These are phyloP conservation scores for Cryphonectria nitschkei DNA, from an alignment of 2,329 filamentous ascomycete species.

Conservation along the genomic window DNA sequence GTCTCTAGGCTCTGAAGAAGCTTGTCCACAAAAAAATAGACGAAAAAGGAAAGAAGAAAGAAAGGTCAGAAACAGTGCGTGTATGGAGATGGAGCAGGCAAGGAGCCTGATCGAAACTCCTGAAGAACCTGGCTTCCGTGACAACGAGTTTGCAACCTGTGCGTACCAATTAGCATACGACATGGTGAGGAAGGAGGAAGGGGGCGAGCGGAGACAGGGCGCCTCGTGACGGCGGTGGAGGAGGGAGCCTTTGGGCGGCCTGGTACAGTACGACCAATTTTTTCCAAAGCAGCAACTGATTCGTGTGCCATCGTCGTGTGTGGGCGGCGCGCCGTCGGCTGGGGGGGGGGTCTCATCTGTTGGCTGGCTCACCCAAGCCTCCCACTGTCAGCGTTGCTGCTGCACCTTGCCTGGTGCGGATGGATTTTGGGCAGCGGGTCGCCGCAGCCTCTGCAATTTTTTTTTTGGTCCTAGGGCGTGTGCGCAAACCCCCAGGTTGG, in stretches of 20 bases:
- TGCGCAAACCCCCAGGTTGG: slow-evolving; percentile 2
- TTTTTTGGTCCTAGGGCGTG: neutral
- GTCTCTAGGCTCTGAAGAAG: neutral
- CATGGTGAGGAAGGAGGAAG: neutral
- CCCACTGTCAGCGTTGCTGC: neutral
- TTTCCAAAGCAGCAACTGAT: slow-evolving; percentile 23
- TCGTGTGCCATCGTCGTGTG: slow-evolving; percentile 18
- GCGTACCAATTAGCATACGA: slow-evolving; percentile 10
- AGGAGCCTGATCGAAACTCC: slow-evolving; percentile 10
- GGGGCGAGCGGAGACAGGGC: slow-evolving; percentile 6
- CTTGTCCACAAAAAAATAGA: neutral
- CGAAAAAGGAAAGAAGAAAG: neutral
- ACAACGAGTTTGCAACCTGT: slow-evolving; percentile 3
- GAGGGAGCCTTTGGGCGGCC: slow-evolving; percentile 6
- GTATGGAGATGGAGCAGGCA: neutral
- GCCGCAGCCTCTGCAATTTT: slow-evolving; percentile 19
- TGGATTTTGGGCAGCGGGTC: slow-evolving; percentile 11
- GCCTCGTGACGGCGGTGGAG: slow-evolving; percentile 5
- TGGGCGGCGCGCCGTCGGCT: slow-evolving; percentile 3
- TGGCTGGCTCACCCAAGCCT: slow-evolving; percentile 1
- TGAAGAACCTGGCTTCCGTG: slow-evolving; percentile 21
- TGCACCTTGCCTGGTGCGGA: slow-evolving; percentile 1
- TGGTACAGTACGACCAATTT: slow-evolving; percentile 3
- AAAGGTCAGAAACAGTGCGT: neutral
- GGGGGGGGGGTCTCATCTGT: slow-evolving; percentile 3